Base-by-base conservation (phyloP, 495 filamentous ascomycete genomes). In the Xylaria curta region DNA sequence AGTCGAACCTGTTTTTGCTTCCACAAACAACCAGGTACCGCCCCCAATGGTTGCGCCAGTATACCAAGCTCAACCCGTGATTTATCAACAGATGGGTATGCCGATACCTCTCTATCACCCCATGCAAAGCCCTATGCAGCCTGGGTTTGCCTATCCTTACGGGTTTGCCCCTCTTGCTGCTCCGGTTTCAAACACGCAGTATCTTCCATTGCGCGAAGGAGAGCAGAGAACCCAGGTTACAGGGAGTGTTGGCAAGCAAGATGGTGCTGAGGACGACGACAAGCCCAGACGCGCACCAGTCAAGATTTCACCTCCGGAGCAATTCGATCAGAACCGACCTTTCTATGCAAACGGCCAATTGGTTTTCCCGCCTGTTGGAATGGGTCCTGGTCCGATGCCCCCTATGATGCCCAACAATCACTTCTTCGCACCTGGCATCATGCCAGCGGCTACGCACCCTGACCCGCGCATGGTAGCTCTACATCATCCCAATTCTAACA, bases 301-400 rank as follows among this genome's bases (percentile, higher is more conserved):
- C 47, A 85, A 82, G 73, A 75, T 85, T 40, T 78, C 82, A 1
- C 79, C 80, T n/a, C 82, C 82, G 9, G 82, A 82, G 67, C 77
- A 83, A 63, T 82, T 84, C 36, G 85, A 87, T 49, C 76, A 75
- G 13, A 82, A 78, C 53, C 81, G 81, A 69, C 84, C 85, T 0
- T 85, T 84, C 69, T 80, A 81, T 58, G 78, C 79, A 76, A 87
- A 87, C 67, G 84, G 84, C 54, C 83, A 87, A 38, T 67, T 84
- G 51, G 75, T 87, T n/a, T 84, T 82, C 49, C 85, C 85, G 1
- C 54, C 82, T n/a, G 62, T 76, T 10, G 72, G 70, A 47, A 60
- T 66, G 46, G 47, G 42, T 6, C 70, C 69, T n/a, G 68, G 56
- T 46, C 51, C 60, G 13, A 33, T 76, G 71, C 65, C 71, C 17